These are phyloP conservation scores for Apiotrichum brassicae DNA, from an alignment of 1,284 basidiomycete genomes.

Conservation along the genomic window DNA sequence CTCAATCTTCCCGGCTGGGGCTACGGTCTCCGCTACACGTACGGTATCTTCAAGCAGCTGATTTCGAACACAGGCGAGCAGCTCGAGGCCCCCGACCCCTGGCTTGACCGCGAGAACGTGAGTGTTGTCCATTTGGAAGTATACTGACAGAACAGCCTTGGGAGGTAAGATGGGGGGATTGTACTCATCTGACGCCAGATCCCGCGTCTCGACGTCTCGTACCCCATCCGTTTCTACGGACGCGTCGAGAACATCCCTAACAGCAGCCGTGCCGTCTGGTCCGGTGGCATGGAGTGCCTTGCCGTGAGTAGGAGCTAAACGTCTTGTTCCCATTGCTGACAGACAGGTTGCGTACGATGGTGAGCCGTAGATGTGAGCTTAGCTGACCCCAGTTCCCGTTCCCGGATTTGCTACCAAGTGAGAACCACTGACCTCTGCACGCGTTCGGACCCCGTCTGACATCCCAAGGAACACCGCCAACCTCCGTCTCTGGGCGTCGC, in stretches of 20 bases:
- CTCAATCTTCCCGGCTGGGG: constrained; percentile 81
- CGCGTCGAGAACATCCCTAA: constrained; percentile 62
- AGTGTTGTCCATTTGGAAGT: constrained; percentile 1
- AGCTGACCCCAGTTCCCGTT: constrained; percentile 54
- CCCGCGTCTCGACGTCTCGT: constrained; percentile 68
- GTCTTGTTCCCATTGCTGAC: constrained; percentile 1
- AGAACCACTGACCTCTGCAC: not conserved
- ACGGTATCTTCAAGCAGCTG: constrained; percentile 91
- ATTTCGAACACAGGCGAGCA: constrained; percentile 65
- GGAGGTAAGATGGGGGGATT: constrained; percentile 50
- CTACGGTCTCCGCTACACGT: constrained; percentile 79
- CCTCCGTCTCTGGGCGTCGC: constrained; percentile 56
- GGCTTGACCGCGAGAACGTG: constrained; percentile 76
- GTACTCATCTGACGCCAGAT: constrained; percentile 46
- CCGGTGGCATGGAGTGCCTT: constrained; percentile 82
- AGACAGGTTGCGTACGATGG: constrained; percentile 66
- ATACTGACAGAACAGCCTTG: constrained; percentile 46
- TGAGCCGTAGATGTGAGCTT: not conserved
- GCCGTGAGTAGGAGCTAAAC: constrained; percentile 55
- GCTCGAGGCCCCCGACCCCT: constrained; percentile 86
- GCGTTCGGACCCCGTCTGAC: not conserved
- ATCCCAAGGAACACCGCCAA: constrained; percentile 46
- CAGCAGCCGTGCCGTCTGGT: constrained; percentile 63
- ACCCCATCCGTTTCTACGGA: constrained; percentile 73
- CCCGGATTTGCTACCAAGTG: constrained; percentile 57